Evolutionary conservation across 2,329 filamentous ascomycete species (phyloP), one percentile per base, ranked within the genome.

Genomic region (Fonsecaea erecta): DNA sequence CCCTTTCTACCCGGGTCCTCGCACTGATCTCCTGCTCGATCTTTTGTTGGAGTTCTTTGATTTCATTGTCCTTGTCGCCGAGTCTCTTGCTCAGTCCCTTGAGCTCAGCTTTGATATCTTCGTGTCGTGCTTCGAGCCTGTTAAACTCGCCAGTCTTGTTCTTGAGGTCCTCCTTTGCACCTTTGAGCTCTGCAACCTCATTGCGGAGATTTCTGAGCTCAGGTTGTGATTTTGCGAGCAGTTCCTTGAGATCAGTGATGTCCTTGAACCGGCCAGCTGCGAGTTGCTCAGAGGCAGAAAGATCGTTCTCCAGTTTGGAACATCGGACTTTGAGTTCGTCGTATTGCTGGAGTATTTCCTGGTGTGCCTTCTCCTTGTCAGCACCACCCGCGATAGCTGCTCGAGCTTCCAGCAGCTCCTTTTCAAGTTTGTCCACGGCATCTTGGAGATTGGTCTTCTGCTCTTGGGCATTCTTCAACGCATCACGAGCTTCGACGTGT

Each of bases 211-310:
- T 88, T 75, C 89, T 90, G 26, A 98, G 81, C 77, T 99, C 94
- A 0, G 92, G 90, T 73, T 97, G 93, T 0, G 90, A 86, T 75
- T 95, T 96, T 70, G 93, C 89, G 32, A 97, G 78, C 1, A 93
- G 83, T 67, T 94, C 90, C 21, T 89, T 86, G 52, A 97, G 81
- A 30, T 96, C 91, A 0, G 88, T 89, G 1, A 97, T 81, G 65
- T 98, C 93, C 76, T 93, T 96, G 81, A 93, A 98, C 32, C 95
- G 85, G 16, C 86, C 90, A 66, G 96, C 89, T 0, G 95, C 92
- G 12, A 98, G 84, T 77, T 96, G 88, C 75, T 97, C 89, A 0
- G 93, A 90, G 1, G 93, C 93, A 1, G 88, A 90, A 2, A 98
- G 84, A 74, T 99, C 94, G 0, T 90, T 91, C 73, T 96, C 88